Evolutionary conservation across 331 rosid species (phyloP).

Genomic region (Rosa hybrid): DNA sequence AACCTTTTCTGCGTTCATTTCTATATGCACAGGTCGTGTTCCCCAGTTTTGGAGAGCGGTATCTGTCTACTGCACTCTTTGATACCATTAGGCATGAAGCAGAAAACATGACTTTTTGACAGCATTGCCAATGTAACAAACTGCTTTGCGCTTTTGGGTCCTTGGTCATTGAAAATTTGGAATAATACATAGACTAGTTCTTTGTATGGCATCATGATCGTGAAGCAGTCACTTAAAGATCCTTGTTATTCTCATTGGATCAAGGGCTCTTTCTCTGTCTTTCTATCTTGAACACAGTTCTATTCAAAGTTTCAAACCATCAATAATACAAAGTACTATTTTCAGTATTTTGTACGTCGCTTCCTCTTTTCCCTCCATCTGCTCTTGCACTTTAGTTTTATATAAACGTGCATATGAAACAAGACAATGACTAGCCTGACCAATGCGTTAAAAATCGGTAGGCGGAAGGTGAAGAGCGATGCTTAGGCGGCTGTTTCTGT

Average conservation of each 20-base stretch:
- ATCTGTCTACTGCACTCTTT: slow-evolving; percentile 61
- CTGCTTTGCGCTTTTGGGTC: background rate
- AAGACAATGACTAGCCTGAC: too few species aligned
- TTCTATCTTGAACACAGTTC: background rate
- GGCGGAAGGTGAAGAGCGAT: too few species aligned
- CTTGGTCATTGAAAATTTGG: background rate
- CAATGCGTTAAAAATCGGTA: too few species aligned
- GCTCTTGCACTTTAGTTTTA: too few species aligned
- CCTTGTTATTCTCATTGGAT: background rate
- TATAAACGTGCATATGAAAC: too few species aligned
- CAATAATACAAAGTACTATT: background rate
- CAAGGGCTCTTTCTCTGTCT: background rate
- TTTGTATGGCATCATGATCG: background rate
- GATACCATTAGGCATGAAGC: slow-evolving; percentile 65
- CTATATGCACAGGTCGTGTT: slow-evolving; percentile 49
- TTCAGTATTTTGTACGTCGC: too few species aligned
- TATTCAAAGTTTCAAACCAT: too few species aligned
- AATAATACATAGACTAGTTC: background rate
- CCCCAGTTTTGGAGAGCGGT: slow-evolving; percentile 74
- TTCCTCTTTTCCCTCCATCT: too few species aligned
- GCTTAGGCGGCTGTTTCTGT: too few species aligned
- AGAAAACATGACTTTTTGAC: slow-evolving; percentile 50
- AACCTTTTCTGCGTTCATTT: background rate
- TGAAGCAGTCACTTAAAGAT: background rate
- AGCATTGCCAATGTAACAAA: background rate